Percentiles rank a stretch among this genome's conserved stretches.
These are phyloP conservation scores for Lumnitzera littorea DNA, from an alignment of 345 rosid species.

Conservation along the genomic window DNA sequence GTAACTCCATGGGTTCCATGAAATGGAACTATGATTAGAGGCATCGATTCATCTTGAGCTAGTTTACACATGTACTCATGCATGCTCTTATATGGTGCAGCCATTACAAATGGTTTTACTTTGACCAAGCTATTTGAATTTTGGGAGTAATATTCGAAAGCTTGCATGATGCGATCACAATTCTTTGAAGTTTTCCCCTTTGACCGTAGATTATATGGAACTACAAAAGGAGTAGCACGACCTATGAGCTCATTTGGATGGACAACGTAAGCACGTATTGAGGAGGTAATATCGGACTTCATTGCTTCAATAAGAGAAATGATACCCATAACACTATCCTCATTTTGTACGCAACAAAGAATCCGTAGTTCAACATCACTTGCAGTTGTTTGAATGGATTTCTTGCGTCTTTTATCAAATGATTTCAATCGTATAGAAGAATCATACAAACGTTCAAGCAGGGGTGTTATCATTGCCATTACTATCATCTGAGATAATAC, in stretches of 20 bases:
- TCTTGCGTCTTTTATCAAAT: background rate
- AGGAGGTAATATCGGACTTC: conserved; percentile 4
- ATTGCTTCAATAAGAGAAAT: conserved; percentile 25
- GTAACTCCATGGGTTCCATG: background rate
- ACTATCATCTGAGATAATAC: conserved; percentile 12
- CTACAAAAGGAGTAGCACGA: conserved; percentile 14
- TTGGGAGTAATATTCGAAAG: conserved; percentile 12
- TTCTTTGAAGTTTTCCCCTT: background rate
- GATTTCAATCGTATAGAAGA: background rate
- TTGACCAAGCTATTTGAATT: background rate
- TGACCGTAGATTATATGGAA: conserved; percentile 10
- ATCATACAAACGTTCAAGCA: conserved; percentile 10
- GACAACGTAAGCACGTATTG: conserved; percentile 9
- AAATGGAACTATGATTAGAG: conserved; percentile 21
- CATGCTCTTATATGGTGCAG: conserved; percentile 24
- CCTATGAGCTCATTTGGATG: conserved; percentile 21
- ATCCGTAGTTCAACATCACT: conserved; percentile 11
- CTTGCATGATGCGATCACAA: conserved; percentile 18
- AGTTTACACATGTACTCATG: conserved; percentile 25
- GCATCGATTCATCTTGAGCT: conserved; percentile 14
- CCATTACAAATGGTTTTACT: conserved; percentile 11
- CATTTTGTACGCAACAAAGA: conserved; percentile 21
- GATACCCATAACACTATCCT: conserved; percentile 21
- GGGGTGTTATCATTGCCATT: conserved; percentile 15
- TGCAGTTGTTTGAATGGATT: conserved; percentile 4